Base-by-base conservation (phyloP, 2,329 filamentous ascomycete species). In the Penicillium sp. region DNA sequence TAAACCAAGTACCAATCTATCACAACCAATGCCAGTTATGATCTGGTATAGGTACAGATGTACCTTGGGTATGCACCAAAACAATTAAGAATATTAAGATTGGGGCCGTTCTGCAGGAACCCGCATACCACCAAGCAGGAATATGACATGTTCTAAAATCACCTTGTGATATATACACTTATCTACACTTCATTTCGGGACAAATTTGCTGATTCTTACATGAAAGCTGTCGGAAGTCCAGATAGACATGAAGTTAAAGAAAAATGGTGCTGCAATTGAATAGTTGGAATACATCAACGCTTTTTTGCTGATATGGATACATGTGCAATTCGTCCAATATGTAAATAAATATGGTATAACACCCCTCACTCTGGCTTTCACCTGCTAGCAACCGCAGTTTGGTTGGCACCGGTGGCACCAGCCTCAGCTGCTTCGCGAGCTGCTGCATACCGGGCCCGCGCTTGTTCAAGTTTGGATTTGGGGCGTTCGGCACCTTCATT, bases 381-480 rank as follows among this genome's bases (percentile, higher is more conserved):
- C 14, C 36, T 48, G 29, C 43, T 48, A 48, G 50, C 38, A 14
- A 53, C 50, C 29, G 26, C 19, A 19, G 51, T 49, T 18, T 44
- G 32, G 18, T 54, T 54, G 7, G 56, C 27, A 16, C 48, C 60
- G 18, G 59, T 53, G n/a, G 50, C 50, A 19, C 50, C 50, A 4
- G 50, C 50, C 7, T 48, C 61, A 16, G 52, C 58, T 11, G 61
- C 57, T 36, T 66, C 69, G 67, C 69, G 72, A 13, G 78, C 78
- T 10, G 78, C 81, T 9, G 78, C 81, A 67, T 81, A 81, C 50
- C 79, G 76, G 59, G 83, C 81, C 53, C 84, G 74, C 7, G 84
- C 84, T 55, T 84, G 67, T 61, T 86, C 80, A 53, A 87, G 76
- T 18, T 76, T 74, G 9, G 78, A 80, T 67, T 81, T 82, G 47